phyloP scores from a whole-genome alignment of 805 yeast genomes.

The Spathaspora gorwiae region DNA sequence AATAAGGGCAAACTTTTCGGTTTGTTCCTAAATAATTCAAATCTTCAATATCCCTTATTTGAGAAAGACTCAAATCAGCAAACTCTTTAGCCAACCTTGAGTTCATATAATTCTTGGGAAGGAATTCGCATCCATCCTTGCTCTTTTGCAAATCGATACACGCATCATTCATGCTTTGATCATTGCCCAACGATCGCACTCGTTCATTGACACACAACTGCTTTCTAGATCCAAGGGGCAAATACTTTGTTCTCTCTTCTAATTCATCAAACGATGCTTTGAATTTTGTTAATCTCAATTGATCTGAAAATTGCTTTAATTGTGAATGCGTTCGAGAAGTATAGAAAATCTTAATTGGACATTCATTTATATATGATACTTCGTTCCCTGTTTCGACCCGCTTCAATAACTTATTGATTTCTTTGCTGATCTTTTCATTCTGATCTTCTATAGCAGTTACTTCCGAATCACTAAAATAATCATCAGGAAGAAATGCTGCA shows the following conservation, averaged over 20 bases:
- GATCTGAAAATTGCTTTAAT: conserved; percentile 72
- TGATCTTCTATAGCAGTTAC: conserved; percentile 11
- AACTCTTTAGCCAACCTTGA: conserved; percentile 36
- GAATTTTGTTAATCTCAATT: conserved; percentile 57
- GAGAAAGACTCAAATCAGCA: conserved; percentile 50
- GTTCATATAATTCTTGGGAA: conserved; percentile 15
- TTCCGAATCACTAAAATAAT: conserved; percentile 31
- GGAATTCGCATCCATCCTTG: conserved; percentile 21
- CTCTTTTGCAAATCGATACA: conserved; percentile 65
- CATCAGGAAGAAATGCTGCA: conserved; percentile 25
- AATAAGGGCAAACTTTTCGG: conserved; percentile 73
- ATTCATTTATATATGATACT: conserved; percentile 18
- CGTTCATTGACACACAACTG: conserved; percentile 76
- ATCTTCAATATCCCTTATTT: conserved; percentile 77
- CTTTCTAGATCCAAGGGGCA: conserved; percentile 78
- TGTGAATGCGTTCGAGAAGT: conserved; percentile 92
- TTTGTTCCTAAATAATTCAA: conserved; percentile 55
- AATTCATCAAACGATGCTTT: conserved; percentile 52
- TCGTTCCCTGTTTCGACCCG: conserved; percentile 32
- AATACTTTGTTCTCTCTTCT: conserved; percentile 55
- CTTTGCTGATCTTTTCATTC: conserved; percentile 35
- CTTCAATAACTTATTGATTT: conserved; percentile 45
- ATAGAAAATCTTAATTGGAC: conserved; percentile 50
- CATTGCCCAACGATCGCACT: conserved; percentile 46
- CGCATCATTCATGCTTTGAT: conserved; percentile 67